Evolutionary conservation across 1,284 basidiomycete species (phyloP).

Genomic region (Apiotrichum sp.): DNA sequence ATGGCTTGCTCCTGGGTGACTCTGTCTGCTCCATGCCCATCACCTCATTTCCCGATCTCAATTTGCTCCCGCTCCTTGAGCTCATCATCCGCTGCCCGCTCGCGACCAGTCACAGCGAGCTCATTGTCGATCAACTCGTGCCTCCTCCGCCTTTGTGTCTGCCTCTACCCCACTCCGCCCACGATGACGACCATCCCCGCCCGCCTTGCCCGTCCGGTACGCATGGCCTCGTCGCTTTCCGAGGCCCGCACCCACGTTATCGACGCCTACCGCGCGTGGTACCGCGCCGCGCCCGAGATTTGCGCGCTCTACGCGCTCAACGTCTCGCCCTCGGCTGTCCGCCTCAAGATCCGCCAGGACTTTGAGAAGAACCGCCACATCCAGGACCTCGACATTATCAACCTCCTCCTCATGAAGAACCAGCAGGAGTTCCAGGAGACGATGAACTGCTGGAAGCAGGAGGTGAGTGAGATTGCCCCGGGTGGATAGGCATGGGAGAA

Average conservation of each 20-base stretch:
- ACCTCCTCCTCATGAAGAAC: constrained; percentile 81
- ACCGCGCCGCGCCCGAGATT: constrained; percentile 85
- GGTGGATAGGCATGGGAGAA: no score
- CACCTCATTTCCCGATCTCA: background rate
- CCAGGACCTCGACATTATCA: constrained; percentile 74
- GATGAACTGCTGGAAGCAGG: constrained; percentile 88
- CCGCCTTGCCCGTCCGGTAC: constrained; percentile 69
- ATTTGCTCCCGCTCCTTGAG: constrained; percentile 3
- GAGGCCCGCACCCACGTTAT: constrained; percentile 68
- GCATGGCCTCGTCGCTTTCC: constrained; percentile 56
- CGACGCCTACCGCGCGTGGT: constrained; percentile 85
- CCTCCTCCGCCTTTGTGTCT: background rate
- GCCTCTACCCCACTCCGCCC: background rate
- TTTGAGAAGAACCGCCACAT: constrained; percentile 84
- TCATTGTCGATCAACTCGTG: background rate
- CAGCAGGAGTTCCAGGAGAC: constrained; percentile 90
- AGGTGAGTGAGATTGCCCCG: constrained; percentile 33
- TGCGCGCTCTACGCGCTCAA: constrained; percentile 76
- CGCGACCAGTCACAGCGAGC: constrained; percentile 7
- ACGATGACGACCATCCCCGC: constrained; percentile 82
- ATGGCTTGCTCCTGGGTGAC: no score
- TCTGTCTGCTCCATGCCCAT: background rate
- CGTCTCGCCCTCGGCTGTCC: constrained; percentile 71
- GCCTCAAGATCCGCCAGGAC: constrained; percentile 74
- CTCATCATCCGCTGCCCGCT: background rate